These are phyloP conservation scores for Penicillium fimorum DNA, from an alignment of 495 filamentous ascomycete genomes.

Conservation along the genomic window DNA sequence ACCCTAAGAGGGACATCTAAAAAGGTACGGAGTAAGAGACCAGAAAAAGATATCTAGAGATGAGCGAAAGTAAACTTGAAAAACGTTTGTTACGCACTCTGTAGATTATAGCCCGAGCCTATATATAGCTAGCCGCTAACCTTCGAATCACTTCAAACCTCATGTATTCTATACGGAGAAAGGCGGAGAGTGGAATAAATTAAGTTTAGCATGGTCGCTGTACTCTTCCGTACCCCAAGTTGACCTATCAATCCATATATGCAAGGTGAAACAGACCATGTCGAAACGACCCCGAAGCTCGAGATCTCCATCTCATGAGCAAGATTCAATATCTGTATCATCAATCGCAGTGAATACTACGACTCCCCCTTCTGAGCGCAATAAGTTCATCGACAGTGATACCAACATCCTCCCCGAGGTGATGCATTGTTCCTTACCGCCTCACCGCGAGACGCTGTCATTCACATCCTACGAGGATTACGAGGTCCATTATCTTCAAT, in stretches of 20 bases:
- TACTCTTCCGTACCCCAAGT: conserved; percentile 5
- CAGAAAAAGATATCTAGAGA: no score
- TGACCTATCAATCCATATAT: conserved; percentile 19
- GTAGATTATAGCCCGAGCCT: neutral
- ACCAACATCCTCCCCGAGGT: conserved; percentile 30
- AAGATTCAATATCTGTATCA: conserved; percentile 23
- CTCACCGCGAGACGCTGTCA: conserved; percentile 63
- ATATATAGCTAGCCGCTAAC: neutral
- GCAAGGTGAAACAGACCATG: conserved; percentile 35
- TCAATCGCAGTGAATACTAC: conserved; percentile 24
- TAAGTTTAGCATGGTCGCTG: neutral
- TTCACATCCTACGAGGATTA: conserved; percentile 81
- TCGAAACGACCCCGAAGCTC: conserved; percentile 61
- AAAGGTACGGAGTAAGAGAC: no score
- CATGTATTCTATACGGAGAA: neutral
- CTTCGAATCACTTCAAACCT: neutral
- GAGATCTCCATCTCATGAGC: conserved; percentile 25
- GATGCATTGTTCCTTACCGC: conserved; percentile 79
- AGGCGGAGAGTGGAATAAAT: neutral
- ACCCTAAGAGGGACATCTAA: no score
- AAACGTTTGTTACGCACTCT: neutral
- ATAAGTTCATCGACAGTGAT: conserved; percentile 30
- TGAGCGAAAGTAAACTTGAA: no score
- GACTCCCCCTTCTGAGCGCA: conserved; percentile 19
- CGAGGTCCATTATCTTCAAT: conserved; percentile 78